Evolutionary conservation across 805 yeast species (phyloP), one percentile per base, ranked within the genome.

Genomic region (Yarrowia sp.): DNA sequence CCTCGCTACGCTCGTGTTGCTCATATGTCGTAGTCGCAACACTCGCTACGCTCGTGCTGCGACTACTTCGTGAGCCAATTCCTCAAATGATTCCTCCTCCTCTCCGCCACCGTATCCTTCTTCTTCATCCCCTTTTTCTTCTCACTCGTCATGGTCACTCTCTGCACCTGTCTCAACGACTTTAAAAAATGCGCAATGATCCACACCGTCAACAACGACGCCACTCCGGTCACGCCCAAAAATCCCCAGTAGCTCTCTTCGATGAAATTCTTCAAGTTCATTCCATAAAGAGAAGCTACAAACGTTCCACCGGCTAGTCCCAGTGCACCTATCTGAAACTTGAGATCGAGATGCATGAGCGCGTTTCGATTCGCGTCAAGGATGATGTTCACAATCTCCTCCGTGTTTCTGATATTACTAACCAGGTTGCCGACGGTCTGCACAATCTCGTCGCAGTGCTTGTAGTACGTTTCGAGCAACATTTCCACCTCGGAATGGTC

Each of bases 181-280:
- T 79, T 81, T 18, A 88, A 77, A 50, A 91, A 84, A 67, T 79
- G 77, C 7, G 74, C 71, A 65, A 90, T 83, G 22, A 92, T 77
- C 3, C 77, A 68, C 0, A 79, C 66, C 8, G 77, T 68, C 55
- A 84, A 66, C 6, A 82, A 72, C 0, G 86, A 75, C 0, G 87
- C 75, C 1, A 79, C 66, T 0, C 96, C 97, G 0, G 80, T 73
- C 3, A 87, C 81, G 0, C 85, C 74, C 8, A 74, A 73, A 72
- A 91, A 89, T 33, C 97, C 97, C 66, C 81, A 80, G 58, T 83
- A 82, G 1, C 86, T 78, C 65, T 92, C 96, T 74, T 95, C 99
- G 17, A 95, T 85, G 72, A 88, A 92, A 76, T 93, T 95, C 73
- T 89, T 90, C 74, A 95, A 79, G 76, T 95, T 95, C 99, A 95